These are phyloP conservation scores for Parietaria judaica DNA, from an alignment of 306 rosid species.

Conservation along the genomic window DNA sequence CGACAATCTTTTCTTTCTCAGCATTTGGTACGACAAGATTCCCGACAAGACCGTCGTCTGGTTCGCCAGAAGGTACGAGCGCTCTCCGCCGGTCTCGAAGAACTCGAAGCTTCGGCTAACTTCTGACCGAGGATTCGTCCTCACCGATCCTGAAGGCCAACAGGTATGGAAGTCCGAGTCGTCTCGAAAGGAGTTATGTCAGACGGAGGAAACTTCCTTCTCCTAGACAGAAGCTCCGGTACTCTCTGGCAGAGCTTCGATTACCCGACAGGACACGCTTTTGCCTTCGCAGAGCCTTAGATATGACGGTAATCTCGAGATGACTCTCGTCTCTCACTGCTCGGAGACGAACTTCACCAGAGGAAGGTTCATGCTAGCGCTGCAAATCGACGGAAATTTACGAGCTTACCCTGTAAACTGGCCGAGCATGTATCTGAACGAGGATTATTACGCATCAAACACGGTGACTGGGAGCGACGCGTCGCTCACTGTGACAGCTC, in stretches of 20 bases:
- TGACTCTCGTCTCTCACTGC: conserved; percentile 14
- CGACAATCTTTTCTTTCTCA: conserved; percentile 27
- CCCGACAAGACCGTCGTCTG: conserved; percentile 38
- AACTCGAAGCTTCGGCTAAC: conserved; percentile 22
- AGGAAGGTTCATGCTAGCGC: conserved; percentile 31
- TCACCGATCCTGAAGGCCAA: conserved; percentile 9
- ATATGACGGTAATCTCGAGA: too few species aligned
- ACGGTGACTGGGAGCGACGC: neutral
- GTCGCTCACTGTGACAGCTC: conserved; percentile 17
- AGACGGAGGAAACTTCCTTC: conserved; percentile 18
- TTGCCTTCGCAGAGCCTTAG: conserved; percentile 37
- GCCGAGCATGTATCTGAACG: conserved; percentile 8
- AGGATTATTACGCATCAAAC: neutral
- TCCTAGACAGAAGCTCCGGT: conserved; percentile 1
- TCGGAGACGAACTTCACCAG: conserved; percentile 22
- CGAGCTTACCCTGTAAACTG: conserved; percentile 21
- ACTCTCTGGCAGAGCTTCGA: neutral
- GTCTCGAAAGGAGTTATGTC: conserved; percentile 8
- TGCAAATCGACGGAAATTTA: conserved; percentile 33
- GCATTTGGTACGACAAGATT: conserved; percentile 45
- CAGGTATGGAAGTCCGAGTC: conserved; percentile 7
- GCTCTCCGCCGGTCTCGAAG: conserved; percentile 9
- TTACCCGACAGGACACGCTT: conserved; percentile 46
- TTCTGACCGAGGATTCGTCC: neutral
- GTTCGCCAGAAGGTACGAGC: conserved; percentile 18